Evolutionary conservation across 2,329 filamentous ascomycete species (phyloP), one percentile per base, ranked within the genome.

Genomic region (Curvularia lunata): DNA sequence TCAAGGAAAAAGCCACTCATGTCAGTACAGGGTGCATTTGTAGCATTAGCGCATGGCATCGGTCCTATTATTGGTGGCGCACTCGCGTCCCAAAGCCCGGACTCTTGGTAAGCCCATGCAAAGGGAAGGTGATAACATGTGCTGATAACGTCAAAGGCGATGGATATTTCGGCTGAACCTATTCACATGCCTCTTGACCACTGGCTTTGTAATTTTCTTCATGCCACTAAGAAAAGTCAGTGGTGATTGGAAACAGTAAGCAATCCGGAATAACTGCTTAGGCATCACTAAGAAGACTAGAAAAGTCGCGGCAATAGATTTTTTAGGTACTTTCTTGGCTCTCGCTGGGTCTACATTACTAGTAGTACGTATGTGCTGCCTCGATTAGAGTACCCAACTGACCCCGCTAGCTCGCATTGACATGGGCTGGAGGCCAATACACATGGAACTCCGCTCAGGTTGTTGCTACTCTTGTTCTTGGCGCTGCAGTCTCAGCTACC

Each of bases 391-490:
- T 41, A 9, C 19, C 23, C 13, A 40, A n/a, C 56, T 64, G 7
- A 64, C 37, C 7, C 16, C 25, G 18, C 4, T 52, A 64, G 54
- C 60, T 71, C 7, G 61, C 64, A 4, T 82, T 89, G 25, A 88
- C 66, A 0, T 87, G 85, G 84, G 85, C 85, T 37, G 86, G 85
- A 1, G 80, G 81, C 30, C 78, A 84, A 43, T 84, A 86, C 59
- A 63, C 80, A 38, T 87, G 85, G 85, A 69, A 73, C 7, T 81
- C 79, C 1, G 80, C 81, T 12, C 79, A 81, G 40, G 78, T 87
- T 4, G 76, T 86, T 21, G 75, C 79, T 0, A 81, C 85, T 0
- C 70, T 88, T 0, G 74, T 81, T 1, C 63, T 85, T 2, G 86
- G 85, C 0, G 38, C 86, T 19, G 54, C 78, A 1, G 77, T 79